phyloP scores from a whole-genome alignment of 2,329 filamentous ascomycete genomes.

The Furcasterigmium furcatum region DNA sequence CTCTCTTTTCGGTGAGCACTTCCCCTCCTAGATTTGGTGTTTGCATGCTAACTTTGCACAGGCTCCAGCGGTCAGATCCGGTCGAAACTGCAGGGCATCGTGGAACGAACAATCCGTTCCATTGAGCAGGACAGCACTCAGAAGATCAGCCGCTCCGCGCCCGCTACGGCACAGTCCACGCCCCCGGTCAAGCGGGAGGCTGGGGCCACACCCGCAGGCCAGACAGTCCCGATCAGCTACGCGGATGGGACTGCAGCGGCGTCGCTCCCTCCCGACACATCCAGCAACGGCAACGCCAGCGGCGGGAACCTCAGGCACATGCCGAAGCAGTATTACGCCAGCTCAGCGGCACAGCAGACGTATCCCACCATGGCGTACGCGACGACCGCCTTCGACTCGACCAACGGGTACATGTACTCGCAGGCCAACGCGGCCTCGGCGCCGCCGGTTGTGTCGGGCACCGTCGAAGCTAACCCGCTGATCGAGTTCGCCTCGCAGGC shows the following conservation, averaged over 20 bases:
- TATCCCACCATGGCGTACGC: conserved; percentile 26
- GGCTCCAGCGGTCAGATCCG: conserved; percentile 41
- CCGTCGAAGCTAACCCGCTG: conserved; percentile 30
- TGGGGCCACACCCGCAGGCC: conserved; percentile 4
- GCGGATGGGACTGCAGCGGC: background rate
- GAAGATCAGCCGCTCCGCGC: conserved; percentile 17
- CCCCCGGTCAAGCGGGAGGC: conserved; percentile 7
- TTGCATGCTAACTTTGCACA: conserved; percentile 17
- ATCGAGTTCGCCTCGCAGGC: conserved; percentile 36
- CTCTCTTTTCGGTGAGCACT: conserved; percentile 58
- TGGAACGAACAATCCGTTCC: conserved; percentile 47
- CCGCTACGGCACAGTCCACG: background rate
- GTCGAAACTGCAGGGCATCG: conserved; percentile 42
- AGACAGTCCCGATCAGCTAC: background rate
- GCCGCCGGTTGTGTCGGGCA: background rate
- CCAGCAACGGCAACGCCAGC: conserved; percentile 1
- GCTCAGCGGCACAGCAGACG: conserved; percentile 16
- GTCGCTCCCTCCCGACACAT: background rate
- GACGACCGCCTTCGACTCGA: conserved; percentile 5
- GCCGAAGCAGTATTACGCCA: conserved; percentile 25
- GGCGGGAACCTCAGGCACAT: conserved; percentile 7
- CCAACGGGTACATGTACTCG: conserved; percentile 9
- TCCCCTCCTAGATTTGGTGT: background rate
- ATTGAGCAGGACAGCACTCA: conserved; percentile 48
- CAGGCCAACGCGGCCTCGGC: background rate